Base-by-base conservation (phyloP, 1,139 yeast species). In the Pichia inconspicua region DNA sequence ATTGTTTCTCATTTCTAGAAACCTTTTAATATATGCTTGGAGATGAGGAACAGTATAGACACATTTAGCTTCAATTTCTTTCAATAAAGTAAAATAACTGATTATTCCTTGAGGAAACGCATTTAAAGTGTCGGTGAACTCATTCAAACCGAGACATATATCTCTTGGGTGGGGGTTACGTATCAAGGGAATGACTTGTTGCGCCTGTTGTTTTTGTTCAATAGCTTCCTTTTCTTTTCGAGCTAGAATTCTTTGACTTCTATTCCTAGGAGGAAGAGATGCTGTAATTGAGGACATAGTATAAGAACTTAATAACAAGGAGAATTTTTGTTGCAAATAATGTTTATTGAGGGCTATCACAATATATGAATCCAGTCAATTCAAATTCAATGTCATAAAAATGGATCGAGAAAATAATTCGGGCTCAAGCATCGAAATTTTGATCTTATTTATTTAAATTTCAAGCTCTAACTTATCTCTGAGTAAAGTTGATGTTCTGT, bases 61-160 rank as follows among this genome's bases (percentile, higher is more conserved):
- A 64, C 96, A 88, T 66, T 92, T 90, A 53, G 97, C 97, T 61
- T 90, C 97, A 48, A 92, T 89, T 63, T 92, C 98, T 62, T 89
- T 86, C 55, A 92, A 71, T 28, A 89, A 71, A 0, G 98, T 92
- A 65, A 90, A 81, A 63, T 90, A 92, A 49, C 92, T 79, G 46
- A 89, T 78, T 46, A 88, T 73, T 58, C 89, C 97, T 52, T 77
- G 63, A 1, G 98, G 98, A 55, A 90, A 73, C 30, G 96, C 96
- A 64, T 89, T 95, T 53, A 92, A 77, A 1, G 92, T 95, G 68
- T 92, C 98, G 42, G 87, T 75, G 50, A 92, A 78, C 63, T 92
- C 98, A 66, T 90, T 92, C 50, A 92, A 72, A 0, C 97, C 98
- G 0, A 97, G 95, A 55, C 80, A 75, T 43, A 81, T 67, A 55